phyloP scores from a whole-genome alignment of 768 basidiomycete species.

The Lactarius indigo region DNA sequence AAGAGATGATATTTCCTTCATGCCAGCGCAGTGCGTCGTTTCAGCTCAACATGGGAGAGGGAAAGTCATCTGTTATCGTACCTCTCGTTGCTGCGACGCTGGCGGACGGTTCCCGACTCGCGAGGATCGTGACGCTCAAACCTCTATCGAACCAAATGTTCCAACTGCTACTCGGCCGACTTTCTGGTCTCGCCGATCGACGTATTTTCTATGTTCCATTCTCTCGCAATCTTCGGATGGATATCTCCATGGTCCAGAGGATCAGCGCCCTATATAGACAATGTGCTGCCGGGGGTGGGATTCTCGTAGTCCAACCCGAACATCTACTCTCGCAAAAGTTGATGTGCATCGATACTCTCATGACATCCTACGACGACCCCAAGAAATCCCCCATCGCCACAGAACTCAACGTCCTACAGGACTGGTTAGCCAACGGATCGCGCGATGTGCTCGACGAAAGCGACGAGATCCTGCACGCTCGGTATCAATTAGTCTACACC shows the following conservation, averaged over 20 bases:
- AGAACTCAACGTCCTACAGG: neutral
- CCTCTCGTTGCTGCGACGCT: slow-evolving; percentile 40
- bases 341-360: slow-evolving; percentile 40
- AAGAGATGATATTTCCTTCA: slow-evolving; percentile 45
- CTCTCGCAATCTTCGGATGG: slow-evolving; percentile 37
- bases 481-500: slow-evolving; percentile 49
- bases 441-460: slow-evolving; percentile 16
- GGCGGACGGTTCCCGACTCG: slow-evolving; percentile 42
- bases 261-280: slow-evolving; percentile 36
- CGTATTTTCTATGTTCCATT: slow-evolving; percentile 50
- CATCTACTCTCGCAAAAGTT: slow-evolving; percentile 51
- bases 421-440: neutral
- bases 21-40: slow-evolving; percentile 37
- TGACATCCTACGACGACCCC: neutral
- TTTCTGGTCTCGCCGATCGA: slow-evolving; percentile 43
- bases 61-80: slow-evolving; percentile 50
- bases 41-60: slow-evolving; percentile 59
- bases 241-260: slow-evolving; percentile 16
- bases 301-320: slow-evolving; percentile 50
- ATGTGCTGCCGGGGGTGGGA: slow-evolving; percentile 39
- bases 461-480: slow-evolving; percentile 41
- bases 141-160: slow-evolving; percentile 47
- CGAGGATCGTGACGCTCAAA: slow-evolving; percentile 49
- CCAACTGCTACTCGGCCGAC: slow-evolving; percentile 41
- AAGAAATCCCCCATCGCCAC: neutral